A percentile compares a stretch with the other conserved stretches of the same genome.
Evolutionary conservation across 1,284 basidiomycete genomes (phyloP).

Genomic region (Ceratobasidium sp.): DNA sequence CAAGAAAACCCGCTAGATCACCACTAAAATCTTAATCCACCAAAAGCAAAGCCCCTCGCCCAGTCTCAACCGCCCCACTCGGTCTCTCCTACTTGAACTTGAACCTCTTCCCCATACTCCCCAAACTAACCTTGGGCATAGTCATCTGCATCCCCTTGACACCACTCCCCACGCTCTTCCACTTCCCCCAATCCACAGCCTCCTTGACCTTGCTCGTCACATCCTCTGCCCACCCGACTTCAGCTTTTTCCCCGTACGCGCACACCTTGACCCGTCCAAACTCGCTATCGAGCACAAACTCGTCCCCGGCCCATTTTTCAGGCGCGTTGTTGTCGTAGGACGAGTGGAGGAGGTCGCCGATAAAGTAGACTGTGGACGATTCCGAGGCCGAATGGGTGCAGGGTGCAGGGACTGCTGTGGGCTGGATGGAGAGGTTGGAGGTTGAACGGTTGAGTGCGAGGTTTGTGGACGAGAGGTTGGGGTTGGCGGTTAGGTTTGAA

Average conservation of each 20-base stretch:
- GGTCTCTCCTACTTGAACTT: constrained; percentile 18
- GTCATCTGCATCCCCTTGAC: constrained; percentile 12
- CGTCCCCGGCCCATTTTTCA: constrained; percentile 29
- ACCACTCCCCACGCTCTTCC: not conserved
- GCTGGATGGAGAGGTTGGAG: not conserved
- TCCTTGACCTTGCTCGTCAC: constrained; percentile 24
- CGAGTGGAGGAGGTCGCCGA: constrained; percentile 30
- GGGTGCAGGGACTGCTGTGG: not conserved
- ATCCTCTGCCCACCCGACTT: constrained; percentile 21
- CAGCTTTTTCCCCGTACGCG: constrained; percentile 33
- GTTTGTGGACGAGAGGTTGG: constrained; percentile 9
- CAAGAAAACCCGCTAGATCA: not conserved
- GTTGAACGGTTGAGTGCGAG: not conserved
- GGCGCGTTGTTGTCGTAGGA: constrained; percentile 34
- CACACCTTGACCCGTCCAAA: constrained; percentile 17
- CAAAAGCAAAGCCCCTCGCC: not conserved
- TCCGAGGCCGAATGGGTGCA: constrained; percentile 16
- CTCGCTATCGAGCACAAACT: constrained; percentile 35
- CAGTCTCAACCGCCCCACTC: too few species aligned
- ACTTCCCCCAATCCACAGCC: not conserved
- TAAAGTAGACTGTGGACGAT: constrained; percentile 32
- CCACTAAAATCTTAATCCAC: not conserved
- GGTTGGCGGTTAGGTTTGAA: not conserved
- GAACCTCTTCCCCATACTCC: constrained; percentile 12
- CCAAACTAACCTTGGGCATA: constrained; percentile 30